Base-by-base conservation (phyloP, 371 early-diverging fungal genomes). In the Rhizopus delemar region DNA sequence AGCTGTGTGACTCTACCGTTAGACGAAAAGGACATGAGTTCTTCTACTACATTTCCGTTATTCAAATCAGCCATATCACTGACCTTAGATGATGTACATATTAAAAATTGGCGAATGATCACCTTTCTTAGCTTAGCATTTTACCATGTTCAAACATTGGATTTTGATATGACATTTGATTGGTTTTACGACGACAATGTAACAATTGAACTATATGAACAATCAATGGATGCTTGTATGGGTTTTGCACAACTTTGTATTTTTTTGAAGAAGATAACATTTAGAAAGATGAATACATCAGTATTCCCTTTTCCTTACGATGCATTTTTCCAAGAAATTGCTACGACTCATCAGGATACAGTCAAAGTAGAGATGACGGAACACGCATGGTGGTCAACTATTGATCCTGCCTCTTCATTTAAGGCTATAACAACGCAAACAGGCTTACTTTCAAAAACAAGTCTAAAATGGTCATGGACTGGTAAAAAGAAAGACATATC, bases 221-320 rank as follows among this genome's bases (percentile, higher is more conserved):
- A 62, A 31, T 63, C 60, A 0, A 63, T 68, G 60, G 63, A 68
- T 60, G 68, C 68, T 5, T 68, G 59, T 45, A 68, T 68, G 63
- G 63, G 68, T 11, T 63, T 68, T 45, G 63, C 68, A 3, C 68
- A 68, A 46, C 48, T 68, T 6, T 63, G 68, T 32, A 58, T 59
- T 13, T 62, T 53, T 46, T 49, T 68, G 15, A 59, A 68, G 32
- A 68, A 51, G 51, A 51, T 68, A 22, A 51, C 31, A 12, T 68
- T 68, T 39, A 41, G 68, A 56, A 56, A 48, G 13, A 56, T 68
- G 15, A 59, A 56, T 33, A 56, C 68, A 11, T 62, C 63, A 7
- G 63, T 61, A 0, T 68, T 63, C 48, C 68, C 68, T 2, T 68
- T 68, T 16, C 63, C 68, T 0, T 68, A 68, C n/a, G 68, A 68